These are phyloP conservation scores for Paulownia fortunei DNA, from an alignment of 257 asterid genomes.

Conservation along the genomic window DNA sequence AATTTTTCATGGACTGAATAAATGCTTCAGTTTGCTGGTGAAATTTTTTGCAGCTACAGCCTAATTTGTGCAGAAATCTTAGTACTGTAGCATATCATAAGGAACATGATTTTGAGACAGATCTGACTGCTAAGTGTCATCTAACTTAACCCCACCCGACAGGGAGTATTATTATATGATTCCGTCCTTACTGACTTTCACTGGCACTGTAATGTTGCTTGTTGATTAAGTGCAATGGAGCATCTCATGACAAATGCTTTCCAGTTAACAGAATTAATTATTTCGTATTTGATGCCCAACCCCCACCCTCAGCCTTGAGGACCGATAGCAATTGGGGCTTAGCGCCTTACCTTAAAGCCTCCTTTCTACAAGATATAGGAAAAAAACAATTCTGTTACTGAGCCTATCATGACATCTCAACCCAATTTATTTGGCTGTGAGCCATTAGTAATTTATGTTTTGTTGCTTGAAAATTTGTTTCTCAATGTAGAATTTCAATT, in stretches of 20 bases:
- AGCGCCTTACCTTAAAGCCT: conserved; percentile 1
- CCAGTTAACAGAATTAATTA: conserved; percentile 6
- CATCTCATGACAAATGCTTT: conserved; percentile 22
- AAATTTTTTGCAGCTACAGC: not conserved
- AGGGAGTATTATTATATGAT: not conserved
- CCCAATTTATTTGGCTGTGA: conserved; percentile 8
- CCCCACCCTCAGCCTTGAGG: conserved; percentile 1
- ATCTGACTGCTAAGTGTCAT: conserved; percentile 7
- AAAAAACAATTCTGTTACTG: not conserved
- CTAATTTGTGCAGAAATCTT: not conserved
- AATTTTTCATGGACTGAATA: not conserved
- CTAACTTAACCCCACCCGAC: not conserved
- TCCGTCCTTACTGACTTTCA: not conserved
- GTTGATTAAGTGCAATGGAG: conserved; percentile 15
- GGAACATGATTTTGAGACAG: not conserved
- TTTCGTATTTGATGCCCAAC: not conserved
- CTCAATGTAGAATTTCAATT: not conserved
- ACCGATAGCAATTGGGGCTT: not conserved
- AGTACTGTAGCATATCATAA: not conserved
- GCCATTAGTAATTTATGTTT: conserved; percentile 8
- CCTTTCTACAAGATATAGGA: not conserved
- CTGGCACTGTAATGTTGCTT: conserved; percentile 10
- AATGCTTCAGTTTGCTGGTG: not conserved
- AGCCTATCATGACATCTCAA: conserved; percentile 19
- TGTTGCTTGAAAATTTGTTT: conserved; percentile 9